These are phyloP conservation scores for Hypomyces rosellus DNA, from an alignment of 2,329 filamentous ascomycete species.

Conservation along the genomic window DNA sequence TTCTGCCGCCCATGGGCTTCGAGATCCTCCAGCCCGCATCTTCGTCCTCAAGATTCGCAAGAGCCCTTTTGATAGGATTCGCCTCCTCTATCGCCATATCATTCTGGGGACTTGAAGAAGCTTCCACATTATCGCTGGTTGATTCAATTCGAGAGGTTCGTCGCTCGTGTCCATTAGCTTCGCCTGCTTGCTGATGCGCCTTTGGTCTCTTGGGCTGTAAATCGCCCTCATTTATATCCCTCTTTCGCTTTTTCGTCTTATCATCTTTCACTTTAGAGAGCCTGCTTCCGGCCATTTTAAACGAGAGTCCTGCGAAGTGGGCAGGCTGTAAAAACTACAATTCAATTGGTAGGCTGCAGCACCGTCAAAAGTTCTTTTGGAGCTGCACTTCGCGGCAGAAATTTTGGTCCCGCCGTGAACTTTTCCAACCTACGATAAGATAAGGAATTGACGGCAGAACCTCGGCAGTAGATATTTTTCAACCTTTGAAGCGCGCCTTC, in stretches of 20 bases:
- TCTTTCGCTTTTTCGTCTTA: conserved; percentile 41
- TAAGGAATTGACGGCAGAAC: conserved; percentile 29
- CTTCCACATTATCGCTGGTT: neutral
- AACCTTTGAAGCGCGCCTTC: conserved; percentile 2
- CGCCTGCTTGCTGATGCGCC: conserved; percentile 23
- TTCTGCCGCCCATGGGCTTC: conserved; percentile 58
- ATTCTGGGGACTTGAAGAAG: neutral
- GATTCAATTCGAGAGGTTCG: neutral
- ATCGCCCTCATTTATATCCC: conserved; percentile 37
- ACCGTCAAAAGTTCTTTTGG: conserved; percentile 8
- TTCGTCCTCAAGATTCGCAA: conserved; percentile 23
- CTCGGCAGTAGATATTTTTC: conserved; percentile 23
- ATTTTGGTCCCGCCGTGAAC: conserved; percentile 36
- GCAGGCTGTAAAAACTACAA: neutral
- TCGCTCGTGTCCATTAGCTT: conserved; percentile 5
- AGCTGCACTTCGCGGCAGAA: conserved; percentile 20
- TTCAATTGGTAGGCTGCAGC: conserved; percentile 10
- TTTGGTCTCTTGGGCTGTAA: conserved; percentile 37
- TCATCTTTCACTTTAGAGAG: conserved; percentile 28
- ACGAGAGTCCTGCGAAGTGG: neutral
- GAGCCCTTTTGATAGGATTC: conserved; percentile 14
- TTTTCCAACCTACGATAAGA: conserved; percentile 34
- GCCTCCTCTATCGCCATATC: conserved; percentile 12
- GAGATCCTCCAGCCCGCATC: conserved; percentile 52
- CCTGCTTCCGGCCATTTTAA: conserved; percentile 31